These are phyloP conservation scores for Westerdykella sp. DNA, from an alignment of 2,329 filamentous ascomycete species.

Conservation along the genomic window DNA sequence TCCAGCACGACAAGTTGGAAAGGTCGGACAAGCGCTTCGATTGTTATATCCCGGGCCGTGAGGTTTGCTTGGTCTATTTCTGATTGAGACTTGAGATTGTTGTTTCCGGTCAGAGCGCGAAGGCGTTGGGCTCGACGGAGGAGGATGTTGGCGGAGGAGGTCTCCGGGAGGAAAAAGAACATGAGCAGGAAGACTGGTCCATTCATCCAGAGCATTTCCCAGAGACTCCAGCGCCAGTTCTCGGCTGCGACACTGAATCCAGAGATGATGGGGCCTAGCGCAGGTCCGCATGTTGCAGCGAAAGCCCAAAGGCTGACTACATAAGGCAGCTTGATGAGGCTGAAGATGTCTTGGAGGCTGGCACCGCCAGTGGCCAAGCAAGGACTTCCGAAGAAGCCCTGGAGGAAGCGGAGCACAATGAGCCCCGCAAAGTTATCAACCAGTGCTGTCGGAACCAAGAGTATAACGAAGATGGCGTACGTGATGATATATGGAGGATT, in stretches of 20 bases:
- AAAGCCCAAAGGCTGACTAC: conserved; percentile 41
- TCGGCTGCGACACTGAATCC: conserved; percentile 65
- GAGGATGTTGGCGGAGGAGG: conserved; percentile 17
- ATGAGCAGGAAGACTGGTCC: conserved; percentile 16
- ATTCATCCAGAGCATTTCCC: conserved; percentile 22
- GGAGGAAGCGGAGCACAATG: conserved; percentile 47
- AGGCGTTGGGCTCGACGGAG: conserved; percentile 19
- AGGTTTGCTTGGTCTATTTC: conserved; percentile 60
- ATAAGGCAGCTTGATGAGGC: conserved; percentile 41
- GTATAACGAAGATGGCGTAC: conserved; percentile 61
- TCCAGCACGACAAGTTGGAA: conserved; percentile 80
- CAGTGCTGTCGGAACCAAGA: conserved; percentile 59
- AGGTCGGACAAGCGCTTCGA: conserved; percentile 59
- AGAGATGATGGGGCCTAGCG: conserved; percentile 57
- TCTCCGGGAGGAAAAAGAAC: conserved; percentile 22
- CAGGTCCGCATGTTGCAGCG: conserved; percentile 56
- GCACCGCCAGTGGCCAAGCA: conserved; percentile 37
- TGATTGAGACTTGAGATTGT: conserved; percentile 52
- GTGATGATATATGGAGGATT: conserved; percentile 63
- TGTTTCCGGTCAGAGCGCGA: conserved; percentile 43
- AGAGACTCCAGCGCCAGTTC: conserved; percentile 52
- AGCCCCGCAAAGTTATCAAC: conserved; percentile 58
- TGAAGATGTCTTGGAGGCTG: conserved; percentile 36
- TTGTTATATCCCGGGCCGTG: conserved; percentile 37
- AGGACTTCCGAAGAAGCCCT: conserved; percentile 37